Conservation (phyloP, 2,329 filamentous ascomycete species). For the Penicillium polonicum region DNA sequence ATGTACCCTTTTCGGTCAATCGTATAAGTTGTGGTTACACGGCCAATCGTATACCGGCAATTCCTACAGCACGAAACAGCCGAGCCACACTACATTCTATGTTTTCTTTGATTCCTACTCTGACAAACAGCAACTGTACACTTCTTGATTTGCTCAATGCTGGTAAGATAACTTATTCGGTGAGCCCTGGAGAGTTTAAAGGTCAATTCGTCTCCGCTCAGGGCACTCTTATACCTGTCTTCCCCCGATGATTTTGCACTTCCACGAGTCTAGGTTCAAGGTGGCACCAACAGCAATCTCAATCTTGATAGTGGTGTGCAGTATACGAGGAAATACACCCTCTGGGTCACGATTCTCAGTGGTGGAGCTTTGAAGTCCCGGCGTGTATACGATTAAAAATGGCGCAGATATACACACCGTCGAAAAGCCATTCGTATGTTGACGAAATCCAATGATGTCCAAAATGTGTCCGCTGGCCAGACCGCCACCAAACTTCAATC, state of each 20-base stretch:
- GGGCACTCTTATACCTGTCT: slow-evolving; percentile 49
- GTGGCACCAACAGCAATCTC: slow-evolving; percentile 23
- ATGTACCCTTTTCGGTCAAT: slow-evolving; percentile 40
- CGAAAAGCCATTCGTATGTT: slow-evolving; percentile 25
- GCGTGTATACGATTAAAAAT: slow-evolving; percentile 18
- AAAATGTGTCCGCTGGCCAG: slow-evolving; percentile 31
- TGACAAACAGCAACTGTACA: slow-evolving; percentile 16
- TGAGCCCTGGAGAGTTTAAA: background rate
- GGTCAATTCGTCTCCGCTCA: slow-evolving; percentile 3
- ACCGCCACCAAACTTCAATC: slow-evolving; percentile 33
- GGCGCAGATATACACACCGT: slow-evolving; percentile 11
- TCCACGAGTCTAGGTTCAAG: slow-evolving; percentile 37
- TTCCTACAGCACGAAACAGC: slow-evolving; percentile 51
- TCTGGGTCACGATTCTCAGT: slow-evolving; percentile 41
- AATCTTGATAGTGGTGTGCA: slow-evolving; percentile 13
- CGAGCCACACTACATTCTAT: slow-evolving; percentile 46
- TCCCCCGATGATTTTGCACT: slow-evolving; percentile 47
- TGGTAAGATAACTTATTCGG: slow-evolving; percentile 5
- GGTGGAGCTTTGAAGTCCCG: slow-evolving; percentile 37
- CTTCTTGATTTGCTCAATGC: slow-evolving; percentile 13
- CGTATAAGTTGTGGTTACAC: slow-evolving; percentile 46
- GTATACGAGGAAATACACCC: slow-evolving; percentile 14
- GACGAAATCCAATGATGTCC: slow-evolving; percentile 35
- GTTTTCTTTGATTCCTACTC: slow-evolving; percentile 37
- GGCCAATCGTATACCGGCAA: slow-evolving; percentile 44